phyloP scores from a whole-genome alignment of 2,329 filamentous ascomycete genomes.

The Exophiala calicioides region DNA sequence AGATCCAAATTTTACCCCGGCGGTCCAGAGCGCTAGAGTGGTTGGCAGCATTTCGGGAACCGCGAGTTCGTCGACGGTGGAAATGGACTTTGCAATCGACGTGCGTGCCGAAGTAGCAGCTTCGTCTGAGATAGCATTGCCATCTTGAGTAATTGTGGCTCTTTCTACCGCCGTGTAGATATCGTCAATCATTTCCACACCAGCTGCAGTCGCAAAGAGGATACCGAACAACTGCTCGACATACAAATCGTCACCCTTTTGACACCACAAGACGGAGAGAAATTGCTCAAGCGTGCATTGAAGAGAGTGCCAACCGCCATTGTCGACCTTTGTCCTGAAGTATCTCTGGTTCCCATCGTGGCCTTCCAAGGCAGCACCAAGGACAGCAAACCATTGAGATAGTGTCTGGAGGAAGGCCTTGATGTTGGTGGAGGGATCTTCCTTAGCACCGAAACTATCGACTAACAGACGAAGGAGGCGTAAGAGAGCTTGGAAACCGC shows the following conservation, averaged over 20 bases:
- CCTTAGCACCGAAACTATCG: slow-evolving; percentile 67
- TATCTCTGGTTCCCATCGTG: slow-evolving; percentile 87
- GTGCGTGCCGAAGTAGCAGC: slow-evolving; percentile 7
- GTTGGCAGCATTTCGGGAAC: slow-evolving; percentile 32
- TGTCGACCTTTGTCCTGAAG: slow-evolving; percentile 74
- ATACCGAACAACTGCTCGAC: slow-evolving; percentile 81
- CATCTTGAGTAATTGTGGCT: slow-evolving; percentile 11
- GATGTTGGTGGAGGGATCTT: slow-evolving; percentile 7
- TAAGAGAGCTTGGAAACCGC: slow-evolving; percentile 75
- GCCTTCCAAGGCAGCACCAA: slow-evolving; percentile 72
- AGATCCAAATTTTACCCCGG: slow-evolving; percentile 10
- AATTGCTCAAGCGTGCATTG: slow-evolving; percentile 59
- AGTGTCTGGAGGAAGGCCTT: slow-evolving; percentile 66
- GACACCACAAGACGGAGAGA: slow-evolving; percentile 12
- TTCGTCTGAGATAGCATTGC: slow-evolving; percentile 10
- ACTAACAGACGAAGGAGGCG: slow-evolving; percentile 69
- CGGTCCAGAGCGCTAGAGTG: slow-evolving; percentile 29
- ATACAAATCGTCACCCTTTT: slow-evolving; percentile 44
- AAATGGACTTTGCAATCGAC: slow-evolving; percentile 23
- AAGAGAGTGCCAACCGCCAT: slow-evolving; percentile 75
- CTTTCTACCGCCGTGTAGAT: slow-evolving; percentile 50
- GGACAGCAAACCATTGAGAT: slow-evolving; percentile 57
- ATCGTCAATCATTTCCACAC: slow-evolving; percentile 71
- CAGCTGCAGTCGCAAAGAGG: slow-evolving; percentile 76
- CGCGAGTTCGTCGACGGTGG: slow-evolving; percentile 23